Evolutionary conservation across 345 rosid species (phyloP).

Genomic region (Pseudoturritis turrita): DNA sequence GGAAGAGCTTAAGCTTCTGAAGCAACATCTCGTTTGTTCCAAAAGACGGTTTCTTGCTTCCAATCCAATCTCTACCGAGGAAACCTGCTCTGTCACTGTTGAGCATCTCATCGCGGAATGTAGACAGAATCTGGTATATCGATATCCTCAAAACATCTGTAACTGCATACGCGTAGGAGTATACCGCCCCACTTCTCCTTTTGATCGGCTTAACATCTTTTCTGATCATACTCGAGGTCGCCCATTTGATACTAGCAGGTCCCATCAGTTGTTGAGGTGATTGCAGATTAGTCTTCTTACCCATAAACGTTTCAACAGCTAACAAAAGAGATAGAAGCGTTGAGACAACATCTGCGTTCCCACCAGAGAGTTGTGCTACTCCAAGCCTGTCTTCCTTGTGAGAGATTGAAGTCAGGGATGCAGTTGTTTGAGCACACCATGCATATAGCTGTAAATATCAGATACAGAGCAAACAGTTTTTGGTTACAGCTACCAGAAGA

Average conservation of each 20-base stretch:
- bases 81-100: slow-evolving; percentile 51
- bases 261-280: slow-evolving; percentile 61
- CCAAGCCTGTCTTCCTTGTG: slow-evolving; percentile 81
- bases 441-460: slow-evolving; percentile 53
- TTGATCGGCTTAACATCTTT: slow-evolving; percentile 49
- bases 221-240: slow-evolving; percentile 49
- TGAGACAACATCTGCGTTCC: slow-evolving; percentile 66
- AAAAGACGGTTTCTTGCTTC: slow-evolving; percentile 45
- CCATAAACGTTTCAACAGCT: slow-evolving; percentile 79
- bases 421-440: slow-evolving; percentile 72
- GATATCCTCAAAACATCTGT: slow-evolving; percentile 77
- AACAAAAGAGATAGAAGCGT: slow-evolving; percentile 71
- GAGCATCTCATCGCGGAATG: slow-evolving; percentile 77
- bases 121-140: slow-evolving; percentile 55
- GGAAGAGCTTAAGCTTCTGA: slow-evolving; percentile 72
- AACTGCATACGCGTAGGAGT: slow-evolving; percentile 63
- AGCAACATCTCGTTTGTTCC: slow-evolving; percentile 62
- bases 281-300: slow-evolving; percentile 72
- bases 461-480: neutral
- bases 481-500: neutral
- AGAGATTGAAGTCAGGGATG: slow-evolving; percentile 70
- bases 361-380: slow-evolving; percentile 91
- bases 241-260: slow-evolving; percentile 68
- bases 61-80: slow-evolving; percentile 82
- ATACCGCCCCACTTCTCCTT: slow-evolving; percentile 44